phyloP scores from a whole-genome alignment of 176 grass and related monocot genomes.

The Rhynchospora tenuis region DNA sequence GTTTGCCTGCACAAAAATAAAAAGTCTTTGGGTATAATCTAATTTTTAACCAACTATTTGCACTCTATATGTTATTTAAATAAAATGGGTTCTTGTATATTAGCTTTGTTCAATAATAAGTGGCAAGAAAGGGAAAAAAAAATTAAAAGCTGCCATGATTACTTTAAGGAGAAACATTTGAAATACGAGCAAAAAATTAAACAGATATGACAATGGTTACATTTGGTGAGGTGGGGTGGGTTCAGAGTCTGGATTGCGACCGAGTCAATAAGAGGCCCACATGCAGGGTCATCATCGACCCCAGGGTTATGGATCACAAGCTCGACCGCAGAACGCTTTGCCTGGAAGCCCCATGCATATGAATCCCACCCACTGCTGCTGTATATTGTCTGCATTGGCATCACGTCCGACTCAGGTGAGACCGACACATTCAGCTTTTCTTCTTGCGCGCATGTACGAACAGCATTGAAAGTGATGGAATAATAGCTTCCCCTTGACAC shows the following conservation, averaged over 20 bases:
- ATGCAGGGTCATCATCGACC: slow-evolving; percentile 70
- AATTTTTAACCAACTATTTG: not conserved
- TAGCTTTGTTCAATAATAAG: not conserved
- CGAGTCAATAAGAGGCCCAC: slow-evolving; percentile 78
- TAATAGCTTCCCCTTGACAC: slow-evolving; percentile 47
- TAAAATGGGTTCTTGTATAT: not conserved
- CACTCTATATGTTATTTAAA: not conserved
- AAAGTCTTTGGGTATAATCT: not conserved
- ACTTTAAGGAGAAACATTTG: not conserved
- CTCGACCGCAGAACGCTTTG: slow-evolving; percentile 28
- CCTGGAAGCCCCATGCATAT: slow-evolving; percentile 84
- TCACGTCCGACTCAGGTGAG: slow-evolving; percentile 51
- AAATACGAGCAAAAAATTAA: not conserved
- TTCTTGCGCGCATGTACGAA: slow-evolving; percentile 75
- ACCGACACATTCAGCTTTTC: slow-evolving; percentile 74
- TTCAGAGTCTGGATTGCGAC: slow-evolving; percentile 48
- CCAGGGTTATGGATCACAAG: slow-evolving; percentile 84
- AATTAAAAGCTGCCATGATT: not conserved
- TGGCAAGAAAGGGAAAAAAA: not conserved
- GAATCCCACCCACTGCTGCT: slow-evolving; percentile 81
- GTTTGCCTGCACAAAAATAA: not conserved
- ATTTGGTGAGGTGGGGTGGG: slow-evolving; percentile 38
- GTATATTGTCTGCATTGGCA: slow-evolving; percentile 85
- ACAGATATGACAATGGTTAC: not conserved
- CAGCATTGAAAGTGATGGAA: slow-evolving; percentile 82